These are phyloP conservation scores for Gomphus bonarii DNA, from an alignment of 1,284 basidiomycete species.

Conservation along the genomic window DNA sequence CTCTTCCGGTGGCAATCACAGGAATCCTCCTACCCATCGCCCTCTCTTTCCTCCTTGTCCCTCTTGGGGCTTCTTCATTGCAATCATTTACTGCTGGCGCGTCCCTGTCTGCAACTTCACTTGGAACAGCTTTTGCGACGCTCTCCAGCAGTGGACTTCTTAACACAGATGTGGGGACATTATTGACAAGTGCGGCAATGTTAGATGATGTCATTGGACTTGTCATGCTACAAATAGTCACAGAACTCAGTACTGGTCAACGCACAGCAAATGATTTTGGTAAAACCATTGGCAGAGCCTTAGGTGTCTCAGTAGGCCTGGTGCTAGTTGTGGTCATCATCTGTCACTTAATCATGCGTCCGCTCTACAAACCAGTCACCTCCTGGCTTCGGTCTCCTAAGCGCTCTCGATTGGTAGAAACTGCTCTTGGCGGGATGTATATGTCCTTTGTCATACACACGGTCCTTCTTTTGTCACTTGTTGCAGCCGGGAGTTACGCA, in stretches of 20 bases:
- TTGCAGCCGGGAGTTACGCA: conserved; percentile 21
- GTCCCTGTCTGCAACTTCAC: conserved; percentile 38
- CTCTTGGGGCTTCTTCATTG: conserved; percentile 25
- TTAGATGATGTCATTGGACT: conserved; percentile 46
- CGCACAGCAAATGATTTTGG: conserved; percentile 14
- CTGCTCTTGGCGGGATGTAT: neutral
- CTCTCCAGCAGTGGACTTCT: conserved; percentile 28
- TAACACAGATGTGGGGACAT: conserved; percentile 35
- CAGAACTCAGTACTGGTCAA: conserved; percentile 22
- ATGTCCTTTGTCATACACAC: neutral
- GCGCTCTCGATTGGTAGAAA: neutral
- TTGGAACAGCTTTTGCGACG: conserved; percentile 44
- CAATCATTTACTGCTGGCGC: conserved; percentile 43
- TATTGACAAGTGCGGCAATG: conserved; percentile 40
- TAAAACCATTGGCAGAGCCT: conserved; percentile 29
- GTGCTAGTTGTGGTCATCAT: conserved; percentile 22
- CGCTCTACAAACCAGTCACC: conserved; percentile 15
- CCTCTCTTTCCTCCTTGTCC: conserved; percentile 27
- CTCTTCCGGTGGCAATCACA: conserved; percentile 30
- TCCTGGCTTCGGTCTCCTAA: conserved; percentile 7
- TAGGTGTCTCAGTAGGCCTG: conserved; percentile 29
- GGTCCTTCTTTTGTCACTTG: neutral
- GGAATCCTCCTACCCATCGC: conserved; percentile 38
- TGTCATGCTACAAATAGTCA: conserved; percentile 37
- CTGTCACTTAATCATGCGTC: conserved; percentile 19